Percentiles rank a stretch among this genome's conserved stretches.
Conservation (phyloP, 2,329 filamentous ascomycete species). For the Sporothrix inflata region DNA sequence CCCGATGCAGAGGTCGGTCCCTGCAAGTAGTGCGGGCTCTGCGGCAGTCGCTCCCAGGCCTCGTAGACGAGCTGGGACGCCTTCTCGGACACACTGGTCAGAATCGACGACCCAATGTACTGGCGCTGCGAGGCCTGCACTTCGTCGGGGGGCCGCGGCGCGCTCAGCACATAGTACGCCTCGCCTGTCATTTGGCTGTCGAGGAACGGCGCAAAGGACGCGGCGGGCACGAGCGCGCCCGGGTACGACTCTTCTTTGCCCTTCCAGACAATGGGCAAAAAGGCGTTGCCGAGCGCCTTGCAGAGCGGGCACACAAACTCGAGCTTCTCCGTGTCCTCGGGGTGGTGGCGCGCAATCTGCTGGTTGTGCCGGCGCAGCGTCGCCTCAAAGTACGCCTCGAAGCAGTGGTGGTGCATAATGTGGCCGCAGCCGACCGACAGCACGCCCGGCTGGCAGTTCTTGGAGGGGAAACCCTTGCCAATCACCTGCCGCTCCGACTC, state of each 20-base stretch:
- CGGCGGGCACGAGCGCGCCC: conserved; percentile 65
- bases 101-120: conserved; percentile 46
- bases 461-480: conserved; percentile 82
- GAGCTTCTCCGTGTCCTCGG: conserved; percentile 74
- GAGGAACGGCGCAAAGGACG: conserved; percentile 70
- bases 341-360: conserved; percentile 93
- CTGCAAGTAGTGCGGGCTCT: conserved; percentile 37
- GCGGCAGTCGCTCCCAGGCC: conserved; percentile 46
- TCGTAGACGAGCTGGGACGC: conserved; percentile 44
- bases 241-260: conserved; percentile 84
- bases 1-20: neutral
- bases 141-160: conserved; percentile 41
- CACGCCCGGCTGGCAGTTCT: conserved; percentile 69
- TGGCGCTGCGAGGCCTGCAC: conserved; percentile 44
- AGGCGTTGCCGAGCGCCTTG: conserved; percentile 93
- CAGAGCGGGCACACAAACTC: conserved; percentile 97
- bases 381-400: conserved; percentile 86
- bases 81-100: conserved; percentile 47
- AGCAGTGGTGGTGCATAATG: conserved; percentile 97
- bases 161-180: conserved; percentile 47
- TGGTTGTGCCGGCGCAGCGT: conserved; percentile 82
- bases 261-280: conserved; percentile 94
- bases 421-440: conserved; percentile 92
- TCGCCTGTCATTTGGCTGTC: conserved; percentile 55
- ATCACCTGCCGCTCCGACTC: conserved; percentile 77